phyloP scores from a whole-genome alignment of 2,329 filamentous ascomycete genomes.

The Alternaria sp. region DNA sequence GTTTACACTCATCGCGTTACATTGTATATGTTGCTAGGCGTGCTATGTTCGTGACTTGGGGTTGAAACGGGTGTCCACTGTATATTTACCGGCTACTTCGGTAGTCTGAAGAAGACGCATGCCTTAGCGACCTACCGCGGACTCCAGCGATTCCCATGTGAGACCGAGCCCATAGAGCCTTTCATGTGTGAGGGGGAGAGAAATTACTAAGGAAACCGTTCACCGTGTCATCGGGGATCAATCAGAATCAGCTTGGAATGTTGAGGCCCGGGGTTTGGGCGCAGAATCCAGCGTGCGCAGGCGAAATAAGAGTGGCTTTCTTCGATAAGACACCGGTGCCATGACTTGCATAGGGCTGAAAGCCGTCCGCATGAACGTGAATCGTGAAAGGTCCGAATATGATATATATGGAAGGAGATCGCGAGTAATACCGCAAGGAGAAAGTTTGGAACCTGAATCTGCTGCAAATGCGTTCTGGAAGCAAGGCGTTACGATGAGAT shows the following conservation, averaged over 20 bases:
- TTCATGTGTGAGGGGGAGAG: not conserved
- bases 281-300: not conserved
- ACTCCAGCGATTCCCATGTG: not conserved
- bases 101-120: not conserved
- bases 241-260: not conserved
- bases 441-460: not conserved
- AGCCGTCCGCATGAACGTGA: not conserved
- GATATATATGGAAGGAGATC: not conserved
- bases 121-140: not conserved
- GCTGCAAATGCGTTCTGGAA: not conserved
- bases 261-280: not conserved
- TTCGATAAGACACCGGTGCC: not conserved
- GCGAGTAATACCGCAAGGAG: not conserved
- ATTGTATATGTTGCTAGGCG: not conserved
- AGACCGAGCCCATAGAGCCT: not conserved
- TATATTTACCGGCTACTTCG: slow-evolving; percentile 9
- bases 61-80: not conserved
- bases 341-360: slow-evolving; percentile 2
- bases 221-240: not conserved
- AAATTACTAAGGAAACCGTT: not conserved
- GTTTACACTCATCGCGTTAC: not conserved
- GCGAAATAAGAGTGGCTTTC: not conserved
- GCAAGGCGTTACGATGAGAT: not conserved
- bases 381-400: not conserved
- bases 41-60: not conserved